Base-by-base conservation (phyloP, 164 flowering plant species). In the Annona squamosa region DNA sequence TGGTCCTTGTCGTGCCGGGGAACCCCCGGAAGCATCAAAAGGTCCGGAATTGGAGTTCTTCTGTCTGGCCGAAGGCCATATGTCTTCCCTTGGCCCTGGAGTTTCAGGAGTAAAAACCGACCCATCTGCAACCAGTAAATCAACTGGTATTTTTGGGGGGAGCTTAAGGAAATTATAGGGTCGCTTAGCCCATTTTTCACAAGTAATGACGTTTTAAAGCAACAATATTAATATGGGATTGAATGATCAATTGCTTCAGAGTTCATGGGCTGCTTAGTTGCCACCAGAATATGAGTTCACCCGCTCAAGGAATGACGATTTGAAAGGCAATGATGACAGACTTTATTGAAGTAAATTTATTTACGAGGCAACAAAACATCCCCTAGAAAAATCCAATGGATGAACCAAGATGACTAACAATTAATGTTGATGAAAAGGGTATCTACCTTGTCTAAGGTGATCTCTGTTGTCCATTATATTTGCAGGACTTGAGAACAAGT, bases 61-160 rank as follows among this genome's bases (percentile, higher is more conserved):
- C 78, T 87, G 97, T 82, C 93, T 86, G 48, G 91, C 82, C 70
- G 78, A 41, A 44, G 91, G 86, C 99, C 98, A 96, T 61, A 88
- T 77, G 74, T 93, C 98, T 69, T 96, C 99, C 80, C 91, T 84
- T 47, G 85, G 70, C 77, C 97, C 99, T 96, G 98, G 97, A 89
- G 98, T 93, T 73, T 82, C 87, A 82, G 99, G 99, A 86, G 90
- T 83, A 80, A 74, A 79, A 85, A 84, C 75, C 81, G 85, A 83
- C 88, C 92, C 79, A 83, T 88, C 97, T 96, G 98, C 95, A 72
- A 79, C 80, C 85, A 82, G 82, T 90, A 84, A 90, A 91, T 90
- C 79, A 85, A 84, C 89, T 89, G 84, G 78, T 76, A 83, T 87
- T 83, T 80, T 81, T 81, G 3, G 80, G 79, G 65, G 68, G 75